Evolutionary conservation across 2,329 filamentous ascomycete species (phyloP), one percentile per base, ranked within the genome.

Genomic region (Metarhizium humberi): DNA sequence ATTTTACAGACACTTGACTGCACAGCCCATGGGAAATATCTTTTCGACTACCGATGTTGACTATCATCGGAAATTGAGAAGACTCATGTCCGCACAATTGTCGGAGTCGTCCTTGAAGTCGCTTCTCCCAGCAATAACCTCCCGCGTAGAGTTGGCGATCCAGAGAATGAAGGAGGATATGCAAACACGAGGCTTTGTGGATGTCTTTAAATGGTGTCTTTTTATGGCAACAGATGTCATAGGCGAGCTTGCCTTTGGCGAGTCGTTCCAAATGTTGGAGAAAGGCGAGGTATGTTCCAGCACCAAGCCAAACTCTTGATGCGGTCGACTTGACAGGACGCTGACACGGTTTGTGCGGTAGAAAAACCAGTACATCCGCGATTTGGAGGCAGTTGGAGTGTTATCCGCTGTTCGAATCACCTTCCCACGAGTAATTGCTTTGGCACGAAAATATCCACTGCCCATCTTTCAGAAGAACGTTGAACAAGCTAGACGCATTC

Each of bases 161-260:
- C 36, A 69, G 2, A 68, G 66, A 50, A 80, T 82, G 25, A 63
- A 57, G 0, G 64, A 72, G n/a, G 78, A 82, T 50, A 70, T 73
- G 57, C 55, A 65, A 18, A 51, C 55, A 0, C 62, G 63, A 0
- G 70, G 73, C 0, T 65, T 57, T 0, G 69, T 66, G 0, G 78
- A 84, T 57, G 64, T 82, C 0, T 70, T 73, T 56, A 80, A 80
- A 55, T 83, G 79, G 79, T 78, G 71, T 67, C 63, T 74, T 6
- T 80, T 79, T 53, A 74, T 81, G 70, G 66, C 78, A 0, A 79
- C 78, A 0, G 80, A 84, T 60, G 65, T 80, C 1, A 78, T 82
- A 51, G 77, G 73, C 0, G 72, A 81, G 52, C 63, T 84, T 6
- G 74, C 68, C 1, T 83, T 84, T 62, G 79, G 80, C 0, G 73